phyloP scores from a whole-genome alignment of 225 moss, liverwort and hornwort genomes.

The Sphagnum tenellum region DNA sequence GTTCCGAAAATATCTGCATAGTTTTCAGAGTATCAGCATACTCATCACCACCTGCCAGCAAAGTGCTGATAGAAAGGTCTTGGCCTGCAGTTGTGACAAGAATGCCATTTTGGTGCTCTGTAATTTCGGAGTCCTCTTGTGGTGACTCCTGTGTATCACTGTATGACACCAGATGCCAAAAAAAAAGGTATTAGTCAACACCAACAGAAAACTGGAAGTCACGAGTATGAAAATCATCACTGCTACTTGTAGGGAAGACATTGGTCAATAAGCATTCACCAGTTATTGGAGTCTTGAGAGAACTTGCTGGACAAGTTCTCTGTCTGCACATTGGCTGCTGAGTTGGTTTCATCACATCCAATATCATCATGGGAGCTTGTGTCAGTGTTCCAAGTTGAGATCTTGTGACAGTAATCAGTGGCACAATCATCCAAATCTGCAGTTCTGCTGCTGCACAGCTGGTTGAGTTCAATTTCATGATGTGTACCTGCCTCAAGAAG shows the following conservation, averaged over 20 bases:
- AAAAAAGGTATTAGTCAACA: neutral
- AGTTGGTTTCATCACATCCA: neutral
- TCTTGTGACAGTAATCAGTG: neutral
- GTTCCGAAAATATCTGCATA: neutral
- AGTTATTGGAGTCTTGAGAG: neutral
- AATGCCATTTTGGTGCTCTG: slow-evolving; percentile 4
- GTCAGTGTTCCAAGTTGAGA: neutral
- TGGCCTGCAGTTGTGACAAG: slow-evolving; percentile 5
- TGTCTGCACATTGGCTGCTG: neutral
- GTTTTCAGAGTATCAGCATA: neutral
- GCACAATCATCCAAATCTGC: neutral
- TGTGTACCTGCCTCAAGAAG: slow-evolving; percentile 8
- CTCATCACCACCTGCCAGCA: neutral
- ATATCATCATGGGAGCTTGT: neutral
- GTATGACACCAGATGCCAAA: neutral
- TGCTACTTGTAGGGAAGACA: neutral
- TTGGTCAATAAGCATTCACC: neutral
- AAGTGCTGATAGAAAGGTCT: slow-evolving; percentile 2
- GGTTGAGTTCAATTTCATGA: neutral
- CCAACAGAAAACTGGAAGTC: neutral
- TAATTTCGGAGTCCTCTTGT: neutral
- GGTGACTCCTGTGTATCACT: neutral
- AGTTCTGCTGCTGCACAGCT: neutral
- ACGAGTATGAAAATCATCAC: neutral
- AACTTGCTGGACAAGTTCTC: neutral